These are phyloP conservation scores for Pycnococcus provasolii DNA, from an alignment of 139 green algal species.

Conservation along the genomic window DNA sequence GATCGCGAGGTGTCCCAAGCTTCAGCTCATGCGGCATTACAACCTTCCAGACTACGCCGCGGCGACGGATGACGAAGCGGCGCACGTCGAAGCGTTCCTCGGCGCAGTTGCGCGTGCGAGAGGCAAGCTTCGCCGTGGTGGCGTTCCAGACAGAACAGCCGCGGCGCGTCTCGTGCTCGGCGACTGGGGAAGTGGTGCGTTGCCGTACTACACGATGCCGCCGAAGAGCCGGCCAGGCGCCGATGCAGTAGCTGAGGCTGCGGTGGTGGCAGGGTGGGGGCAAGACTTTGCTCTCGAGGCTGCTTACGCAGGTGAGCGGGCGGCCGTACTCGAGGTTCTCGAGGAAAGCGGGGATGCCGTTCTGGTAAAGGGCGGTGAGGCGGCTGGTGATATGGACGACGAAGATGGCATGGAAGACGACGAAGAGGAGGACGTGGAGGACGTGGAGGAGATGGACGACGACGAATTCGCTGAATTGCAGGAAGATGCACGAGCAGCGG, in stretches of 20 bases:
- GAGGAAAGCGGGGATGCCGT: constrained; percentile 21
- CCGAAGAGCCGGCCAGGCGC: constrained; percentile 8
- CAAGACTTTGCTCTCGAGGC: constrained; percentile 58
- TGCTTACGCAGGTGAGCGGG: constrained; percentile 56
- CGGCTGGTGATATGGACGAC: background rate
- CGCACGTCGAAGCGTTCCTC: constrained; percentile 60
- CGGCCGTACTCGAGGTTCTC: constrained; percentile 60
- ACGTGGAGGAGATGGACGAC: no score
- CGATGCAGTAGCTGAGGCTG: constrained; percentile 37
- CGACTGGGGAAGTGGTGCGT: constrained; percentile 89
- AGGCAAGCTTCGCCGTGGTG: constrained; percentile 76
- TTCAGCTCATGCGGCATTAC: constrained; percentile 83
- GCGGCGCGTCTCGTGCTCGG: constrained; percentile 67
- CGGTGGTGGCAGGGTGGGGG: constrained; percentile 55
- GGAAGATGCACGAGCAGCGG: no score
- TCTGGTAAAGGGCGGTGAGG: background rate
- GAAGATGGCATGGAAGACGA: background rate
- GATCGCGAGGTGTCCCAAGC: constrained; percentile 60
- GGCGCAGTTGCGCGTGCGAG: constrained; percentile 52
- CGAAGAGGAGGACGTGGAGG: no score
- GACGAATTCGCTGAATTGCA: no score
- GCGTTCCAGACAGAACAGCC: constrained; percentile 49
- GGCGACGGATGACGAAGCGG: no score
- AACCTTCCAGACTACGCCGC: constrained; percentile 51
- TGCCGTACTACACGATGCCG: constrained; percentile 53